Conservation (phyloP, 2,329 filamentous ascomycete genomes). For the Ceratocystis colombiana region DNA sequence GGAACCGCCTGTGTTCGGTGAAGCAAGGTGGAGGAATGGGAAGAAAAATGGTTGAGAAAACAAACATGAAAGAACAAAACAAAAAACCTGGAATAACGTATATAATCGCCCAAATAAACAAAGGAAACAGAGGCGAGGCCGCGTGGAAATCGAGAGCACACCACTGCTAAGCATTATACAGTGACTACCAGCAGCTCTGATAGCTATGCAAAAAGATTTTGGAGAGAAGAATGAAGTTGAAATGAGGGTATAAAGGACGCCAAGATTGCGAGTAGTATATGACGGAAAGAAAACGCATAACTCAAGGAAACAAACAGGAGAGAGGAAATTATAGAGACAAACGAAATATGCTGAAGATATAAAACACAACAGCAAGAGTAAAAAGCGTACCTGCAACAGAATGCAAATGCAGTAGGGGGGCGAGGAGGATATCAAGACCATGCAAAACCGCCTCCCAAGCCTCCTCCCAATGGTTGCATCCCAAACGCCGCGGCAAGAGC, state of each 20-base stretch:
- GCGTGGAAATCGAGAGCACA: neutral
- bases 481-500: slow-evolving; percentile 15
- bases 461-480: slow-evolving; percentile 14
- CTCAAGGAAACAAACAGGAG: slow-evolving; percentile 10
- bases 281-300: neutral
- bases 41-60: neutral
- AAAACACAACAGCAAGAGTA: neutral
- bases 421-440: neutral
- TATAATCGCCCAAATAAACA: neutral
- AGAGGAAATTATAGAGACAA: neutral
- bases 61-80: neutral
- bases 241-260: neutral
- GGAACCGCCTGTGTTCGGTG: neutral
- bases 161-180: neutral
- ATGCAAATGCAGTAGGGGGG: neutral
- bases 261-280: neutral
- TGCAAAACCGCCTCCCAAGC: slow-evolving; percentile 8
- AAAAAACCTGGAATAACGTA: slow-evolving; percentile 1
- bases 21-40: neutral
- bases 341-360: neutral
- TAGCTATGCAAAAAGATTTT: neutral
- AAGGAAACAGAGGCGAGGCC: neutral
- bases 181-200: neutral
- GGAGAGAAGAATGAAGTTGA: neutral
- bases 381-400: neutral